A percentile compares a stretch with the other conserved stretches of the same genome.
phyloP scores from a whole-genome alignment of 2,329 filamentous ascomycete species.

The Aspergillus brasiliensis region DNA sequence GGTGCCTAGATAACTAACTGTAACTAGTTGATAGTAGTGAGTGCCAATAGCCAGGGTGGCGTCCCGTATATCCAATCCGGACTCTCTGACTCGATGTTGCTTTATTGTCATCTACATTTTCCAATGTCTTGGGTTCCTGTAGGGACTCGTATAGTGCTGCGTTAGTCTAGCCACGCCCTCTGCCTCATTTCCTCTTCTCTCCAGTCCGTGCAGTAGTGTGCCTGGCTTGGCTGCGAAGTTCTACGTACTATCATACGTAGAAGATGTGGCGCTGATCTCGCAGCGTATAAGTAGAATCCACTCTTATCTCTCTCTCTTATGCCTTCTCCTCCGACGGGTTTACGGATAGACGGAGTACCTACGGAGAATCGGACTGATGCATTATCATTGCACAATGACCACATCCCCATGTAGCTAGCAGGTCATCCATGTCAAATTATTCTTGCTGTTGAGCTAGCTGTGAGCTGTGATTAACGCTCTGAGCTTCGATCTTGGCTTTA shows the following conservation, averaged over 20 bases:
- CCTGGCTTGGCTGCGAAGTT: background rate
- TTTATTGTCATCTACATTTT: background rate
- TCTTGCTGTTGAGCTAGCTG: background rate
- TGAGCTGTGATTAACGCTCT: background rate
- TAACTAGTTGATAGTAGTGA: too few relatives aligned
- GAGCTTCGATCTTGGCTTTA: background rate
- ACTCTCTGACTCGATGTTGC: background rate
- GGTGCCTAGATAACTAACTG: too few relatives aligned
- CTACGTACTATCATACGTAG: too few relatives aligned
- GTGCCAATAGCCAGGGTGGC: background rate
- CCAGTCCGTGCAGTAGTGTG: background rate
- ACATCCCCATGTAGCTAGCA: too few relatives aligned
- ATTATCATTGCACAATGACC: too few relatives aligned
- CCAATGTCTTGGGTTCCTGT: background rate
- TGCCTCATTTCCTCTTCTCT: background rate
- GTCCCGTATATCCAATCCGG: background rate
- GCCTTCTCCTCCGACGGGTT: background rate
- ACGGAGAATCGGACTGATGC: background rate
- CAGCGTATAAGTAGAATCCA: background rate
- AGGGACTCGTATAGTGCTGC: slow-evolving; percentile 10
- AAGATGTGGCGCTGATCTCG: too few relatives aligned
- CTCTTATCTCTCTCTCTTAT: background rate
- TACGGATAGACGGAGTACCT: background rate
- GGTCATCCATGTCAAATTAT: too few relatives aligned
- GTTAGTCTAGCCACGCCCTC: slow-evolving; percentile 3